Evolutionary conservation across 2,329 filamentous ascomycete species (phyloP).

Genomic region (Geosmithia morbida): DNA sequence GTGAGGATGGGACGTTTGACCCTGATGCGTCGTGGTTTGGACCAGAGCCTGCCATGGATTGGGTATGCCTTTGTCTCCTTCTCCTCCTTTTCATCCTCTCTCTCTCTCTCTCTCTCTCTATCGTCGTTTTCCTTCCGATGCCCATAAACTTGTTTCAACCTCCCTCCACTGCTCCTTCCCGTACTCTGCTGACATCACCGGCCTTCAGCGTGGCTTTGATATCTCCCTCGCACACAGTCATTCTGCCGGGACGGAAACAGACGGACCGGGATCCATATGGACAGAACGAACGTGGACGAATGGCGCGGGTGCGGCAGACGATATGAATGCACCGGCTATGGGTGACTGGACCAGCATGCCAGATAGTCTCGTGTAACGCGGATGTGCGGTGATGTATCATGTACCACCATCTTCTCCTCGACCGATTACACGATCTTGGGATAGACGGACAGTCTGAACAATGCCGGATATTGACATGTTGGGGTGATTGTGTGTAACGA

Average conservation of each 20-base stretch:
- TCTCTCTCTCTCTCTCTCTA: neutral
- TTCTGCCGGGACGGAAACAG: slow-evolving; percentile 9
- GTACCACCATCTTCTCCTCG: too few relatives aligned
- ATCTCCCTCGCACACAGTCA: slow-evolving; percentile 17
- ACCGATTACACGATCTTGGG: too few relatives aligned
- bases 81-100: neutral
- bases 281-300: slow-evolving; percentile 8
- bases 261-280: slow-evolving; percentile 14
- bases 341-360: too few relatives aligned
- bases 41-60: slow-evolving; percentile 18
- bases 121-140: neutral
- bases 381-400: neutral
- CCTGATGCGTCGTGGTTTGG: slow-evolving; percentile 15
- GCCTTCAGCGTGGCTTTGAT: slow-evolving; percentile 17
- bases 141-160: too few relatives aligned
- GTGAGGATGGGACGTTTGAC: neutral
- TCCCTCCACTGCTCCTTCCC: too few relatives aligned
- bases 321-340: neutral
- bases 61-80: slow-evolving; percentile 13
- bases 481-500: too few relatives aligned
- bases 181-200: slow-evolving; percentile 4
- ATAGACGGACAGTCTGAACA: too few relatives aligned
- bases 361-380: neutral
- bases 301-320: neutral
- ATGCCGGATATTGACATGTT: too few relatives aligned